Percentiles rank a stretch among this genome's conserved stretches.
Conservation (phyloP, 2,329 filamentous ascomycete species). For the Sphaerulina populicola region DNA sequence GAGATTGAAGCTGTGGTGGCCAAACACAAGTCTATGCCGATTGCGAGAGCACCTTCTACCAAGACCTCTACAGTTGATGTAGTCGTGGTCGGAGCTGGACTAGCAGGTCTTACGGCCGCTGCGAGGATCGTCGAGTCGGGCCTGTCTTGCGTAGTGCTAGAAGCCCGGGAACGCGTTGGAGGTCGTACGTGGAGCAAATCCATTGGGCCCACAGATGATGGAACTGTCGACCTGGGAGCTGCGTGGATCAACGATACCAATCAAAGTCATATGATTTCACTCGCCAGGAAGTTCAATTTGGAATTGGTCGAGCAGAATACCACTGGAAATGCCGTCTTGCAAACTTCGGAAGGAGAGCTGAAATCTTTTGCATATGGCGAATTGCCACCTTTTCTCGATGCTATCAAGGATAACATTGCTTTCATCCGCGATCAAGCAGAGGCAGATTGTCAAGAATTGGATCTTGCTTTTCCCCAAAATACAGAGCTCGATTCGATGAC, state of each 20-base stretch:
- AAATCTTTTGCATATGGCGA: constrained; percentile 30
- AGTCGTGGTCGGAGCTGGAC: constrained; percentile 26
- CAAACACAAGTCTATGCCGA: constrained; percentile 21
- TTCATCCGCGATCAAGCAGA: constrained; percentile 32
- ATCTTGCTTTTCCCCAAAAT: constrained; percentile 21
- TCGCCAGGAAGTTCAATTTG: constrained; percentile 36
- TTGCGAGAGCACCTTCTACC: constrained; percentile 18
- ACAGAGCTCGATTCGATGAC: constrained; percentile 31
- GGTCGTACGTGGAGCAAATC: constrained; percentile 41
- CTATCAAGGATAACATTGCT: constrained; percentile 24
- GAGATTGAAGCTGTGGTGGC: constrained; percentile 41
- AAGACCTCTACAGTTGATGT: constrained; percentile 17
- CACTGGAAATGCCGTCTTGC: constrained; percentile 36
- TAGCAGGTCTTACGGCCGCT: constrained; percentile 25
- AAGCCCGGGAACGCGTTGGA: constrained; percentile 27
- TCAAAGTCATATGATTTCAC: constrained; percentile 39
- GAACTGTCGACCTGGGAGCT: constrained; percentile 46
- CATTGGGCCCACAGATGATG: constrained; percentile 24
- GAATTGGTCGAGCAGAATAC: constrained; percentile 44
- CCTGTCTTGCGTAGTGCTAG: constrained; percentile 22
- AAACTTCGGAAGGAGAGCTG: constrained; percentile 32
- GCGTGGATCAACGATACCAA: constrained; percentile 52
- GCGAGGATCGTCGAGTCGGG: constrained; percentile 19
- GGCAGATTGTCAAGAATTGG: constrained; percentile 31
- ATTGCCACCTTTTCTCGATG: constrained; percentile 26